A percentile compares a stretch with the other conserved stretches of the same genome.
Conservation (phyloP, 2,329 filamentous ascomycete species). For the Pseudogymnoascus sp. region DNA sequence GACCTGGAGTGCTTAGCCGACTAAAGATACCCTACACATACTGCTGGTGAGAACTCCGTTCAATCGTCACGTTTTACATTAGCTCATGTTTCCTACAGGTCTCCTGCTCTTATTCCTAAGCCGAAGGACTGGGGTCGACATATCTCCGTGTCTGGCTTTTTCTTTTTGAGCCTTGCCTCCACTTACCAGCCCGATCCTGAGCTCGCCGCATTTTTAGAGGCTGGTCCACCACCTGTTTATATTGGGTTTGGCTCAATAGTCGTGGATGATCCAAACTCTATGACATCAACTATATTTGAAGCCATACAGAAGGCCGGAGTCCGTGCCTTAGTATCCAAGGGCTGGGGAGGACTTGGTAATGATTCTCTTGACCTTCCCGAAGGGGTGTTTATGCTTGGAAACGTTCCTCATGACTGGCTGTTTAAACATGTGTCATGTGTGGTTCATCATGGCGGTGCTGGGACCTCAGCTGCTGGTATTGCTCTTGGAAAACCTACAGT, state of each 20-base stretch:
- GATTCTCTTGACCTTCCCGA: slow-evolving; percentile 43
- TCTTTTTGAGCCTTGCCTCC: slow-evolving; percentile 63
- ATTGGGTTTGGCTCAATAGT: slow-evolving; percentile 73
- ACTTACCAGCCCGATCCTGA: slow-evolving; percentile 49
- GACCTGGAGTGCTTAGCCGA: slow-evolving; percentile 62
- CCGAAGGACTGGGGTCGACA: slow-evolving; percentile 59
- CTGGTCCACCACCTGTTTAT: slow-evolving; percentile 55
- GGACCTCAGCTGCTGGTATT: slow-evolving; percentile 65
- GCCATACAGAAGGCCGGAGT: slow-evolving; percentile 58
- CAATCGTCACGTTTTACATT: not conserved
- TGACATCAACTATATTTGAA: slow-evolving; percentile 64
- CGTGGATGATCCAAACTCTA: slow-evolving; percentile 59
- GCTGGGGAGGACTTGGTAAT: slow-evolving; percentile 64
- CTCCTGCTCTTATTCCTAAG: slow-evolving; percentile 56
- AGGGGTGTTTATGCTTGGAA: slow-evolving; percentile 62
- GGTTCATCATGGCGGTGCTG: slow-evolving; percentile 70
- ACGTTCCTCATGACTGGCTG: slow-evolving; percentile 70
- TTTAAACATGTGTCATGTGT: slow-evolving; percentile 59
- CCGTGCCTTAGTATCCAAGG: slow-evolving; percentile 63
- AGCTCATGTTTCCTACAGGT: slow-evolving; percentile 22
- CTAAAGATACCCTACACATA: slow-evolving; percentile 71
- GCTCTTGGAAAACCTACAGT: slow-evolving; percentile 65
- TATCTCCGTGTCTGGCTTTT: slow-evolving; percentile 69
- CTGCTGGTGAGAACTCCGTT: slow-evolving; percentile 39
- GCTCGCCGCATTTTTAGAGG: slow-evolving; percentile 46